Evolutionary conservation across 2,329 filamentous ascomycete species (phyloP).

Genomic region (Curvularia sp.): DNA sequence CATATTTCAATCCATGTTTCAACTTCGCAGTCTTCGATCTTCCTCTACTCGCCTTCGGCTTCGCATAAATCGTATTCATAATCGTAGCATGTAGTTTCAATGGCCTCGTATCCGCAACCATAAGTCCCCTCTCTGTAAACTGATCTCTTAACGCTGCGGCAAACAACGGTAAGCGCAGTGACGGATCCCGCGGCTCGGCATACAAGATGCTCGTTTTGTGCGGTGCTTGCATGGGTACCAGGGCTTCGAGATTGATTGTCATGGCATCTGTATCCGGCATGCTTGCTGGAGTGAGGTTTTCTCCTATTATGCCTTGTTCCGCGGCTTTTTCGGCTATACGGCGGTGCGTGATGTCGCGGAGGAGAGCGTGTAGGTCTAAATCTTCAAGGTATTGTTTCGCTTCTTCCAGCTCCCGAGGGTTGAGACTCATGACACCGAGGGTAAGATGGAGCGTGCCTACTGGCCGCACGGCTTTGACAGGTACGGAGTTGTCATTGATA

Average conservation of each 20-base stretch:
- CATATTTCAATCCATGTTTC: conserved; percentile 6
- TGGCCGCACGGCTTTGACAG: conserved; percentile 73
- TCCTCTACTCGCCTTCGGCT: conserved; percentile 48
- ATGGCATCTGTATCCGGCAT: conserved; percentile 36
- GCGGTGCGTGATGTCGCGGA: conserved; percentile 29
- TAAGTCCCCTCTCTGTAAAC: conserved; percentile 64
- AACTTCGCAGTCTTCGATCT: conserved; percentile 17
- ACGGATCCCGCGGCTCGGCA: conserved; percentile 63
- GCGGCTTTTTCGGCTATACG: conserved; percentile 22
- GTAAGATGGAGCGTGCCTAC: conserved; percentile 85
- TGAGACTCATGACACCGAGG: conserved; percentile 82
- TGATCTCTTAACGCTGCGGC: conserved; percentile 61
- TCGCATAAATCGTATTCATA: conserved; percentile 82
- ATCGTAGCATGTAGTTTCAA: conserved; percentile 84
- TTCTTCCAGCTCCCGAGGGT: conserved; percentile 56
- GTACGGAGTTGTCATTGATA: conserved; percentile 54
- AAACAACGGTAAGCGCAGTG: conserved; percentile 62
- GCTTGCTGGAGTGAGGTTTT: conserved; percentile 38
- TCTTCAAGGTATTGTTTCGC: conserved; percentile 53
- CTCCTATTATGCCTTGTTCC: conserved; percentile 35
- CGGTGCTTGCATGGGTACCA: conserved; percentile 68
- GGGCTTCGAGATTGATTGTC: conserved; percentile 54
- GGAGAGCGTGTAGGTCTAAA: conserved; percentile 52
- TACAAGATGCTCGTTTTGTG: conserved; percentile 70
- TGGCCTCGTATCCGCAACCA: conserved; percentile 66